Evolutionary conservation across 148 eudicot species (phyloP), one percentile per base, ranked within the genome.

Genomic region (Silene conica): DNA sequence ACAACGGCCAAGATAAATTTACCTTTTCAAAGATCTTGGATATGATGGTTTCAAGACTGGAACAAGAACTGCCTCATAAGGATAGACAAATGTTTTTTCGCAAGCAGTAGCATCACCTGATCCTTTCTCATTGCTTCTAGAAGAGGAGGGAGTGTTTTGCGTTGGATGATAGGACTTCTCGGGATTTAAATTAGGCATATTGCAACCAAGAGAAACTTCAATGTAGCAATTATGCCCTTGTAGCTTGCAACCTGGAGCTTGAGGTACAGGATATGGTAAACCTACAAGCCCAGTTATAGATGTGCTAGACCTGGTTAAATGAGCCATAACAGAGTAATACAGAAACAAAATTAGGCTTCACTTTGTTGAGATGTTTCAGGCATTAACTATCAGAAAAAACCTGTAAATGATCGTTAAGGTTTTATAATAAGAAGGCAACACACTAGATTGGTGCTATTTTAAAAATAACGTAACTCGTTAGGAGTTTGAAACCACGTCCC

Each of bases 21-120:
- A 90, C 98, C 98, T 92, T 77, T 87, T 92, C 73, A 95, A 70
- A 80, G 96, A 83, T 80, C 92, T 88, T 66, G 96, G 88, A 86
- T 80, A 86, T 75, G 98, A 88, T 28, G 89, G 83, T 75, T 87
- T 96, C 85, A 95, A 77, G 60, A 92, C 83, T 28, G 98, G 98
- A 76, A 95, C 93, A 81, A 95, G 84, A 73, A 95, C 89, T 56
- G 97, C 96, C 78, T 95, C 98, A 3, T 85, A 75, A 58, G 97
- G 92, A 83, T 95, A 92, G 61, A 92, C 85, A 78, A 92, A 90
- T 60, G 85, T 84, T 76, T 84, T 90, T 77, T 89, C 97, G 81
- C 84, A 85, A 75, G 67, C 60, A 56, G 86, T 54, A 71, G 60
- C 69, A 66, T 85, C 82, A 63, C 74, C 85, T 50, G 77, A 82